Percentiles rank a stretch among this genome's conserved stretches.
phyloP scores from a whole-genome alignment of 208 protist species.

The Leishmania martiniquensis region DNA sequence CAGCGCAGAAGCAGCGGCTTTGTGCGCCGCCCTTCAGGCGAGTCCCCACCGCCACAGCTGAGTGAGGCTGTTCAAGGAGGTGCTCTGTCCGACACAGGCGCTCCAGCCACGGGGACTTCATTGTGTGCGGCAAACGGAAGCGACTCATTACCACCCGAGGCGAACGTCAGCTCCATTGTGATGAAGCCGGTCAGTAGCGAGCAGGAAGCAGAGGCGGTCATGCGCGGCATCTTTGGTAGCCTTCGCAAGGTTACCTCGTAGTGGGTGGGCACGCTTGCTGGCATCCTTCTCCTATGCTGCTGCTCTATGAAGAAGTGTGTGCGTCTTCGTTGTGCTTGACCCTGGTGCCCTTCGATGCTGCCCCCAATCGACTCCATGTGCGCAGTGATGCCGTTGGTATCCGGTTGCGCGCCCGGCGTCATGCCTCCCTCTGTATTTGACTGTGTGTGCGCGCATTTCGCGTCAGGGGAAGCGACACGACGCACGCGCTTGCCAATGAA shows the following conservation, averaged over 20 bases:
- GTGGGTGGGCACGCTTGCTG: not conserved
- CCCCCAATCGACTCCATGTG: not conserved
- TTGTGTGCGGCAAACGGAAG: not conserved
- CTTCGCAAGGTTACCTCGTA: constrained; percentile 22
- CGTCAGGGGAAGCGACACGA: too few species aligned
- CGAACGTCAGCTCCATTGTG: constrained; percentile 34
- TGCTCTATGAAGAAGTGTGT: not conserved
- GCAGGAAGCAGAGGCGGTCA: constrained; percentile 37
- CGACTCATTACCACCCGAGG: constrained; percentile 29
- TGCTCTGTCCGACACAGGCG: not conserved
- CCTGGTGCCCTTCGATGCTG: not conserved
- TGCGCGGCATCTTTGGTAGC: constrained; percentile 33
- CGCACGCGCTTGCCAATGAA: too few species aligned
- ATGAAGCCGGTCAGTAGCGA: constrained; percentile 32
- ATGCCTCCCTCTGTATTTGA: not conserved
- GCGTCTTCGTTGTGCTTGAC: not conserved
- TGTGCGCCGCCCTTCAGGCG: not conserved
- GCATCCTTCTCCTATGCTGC: not conserved
- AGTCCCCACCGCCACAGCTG: not conserved
- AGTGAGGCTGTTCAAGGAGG: not conserved
- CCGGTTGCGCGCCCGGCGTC: not conserved
- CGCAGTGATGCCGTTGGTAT: not conserved
- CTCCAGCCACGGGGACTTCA: not conserved
- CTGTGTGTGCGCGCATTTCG: not conserved
- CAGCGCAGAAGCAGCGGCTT: constrained; percentile 25